phyloP scores from a whole-genome alignment of 495 filamentous ascomycete species.

The Rhypophila decipiens region DNA sequence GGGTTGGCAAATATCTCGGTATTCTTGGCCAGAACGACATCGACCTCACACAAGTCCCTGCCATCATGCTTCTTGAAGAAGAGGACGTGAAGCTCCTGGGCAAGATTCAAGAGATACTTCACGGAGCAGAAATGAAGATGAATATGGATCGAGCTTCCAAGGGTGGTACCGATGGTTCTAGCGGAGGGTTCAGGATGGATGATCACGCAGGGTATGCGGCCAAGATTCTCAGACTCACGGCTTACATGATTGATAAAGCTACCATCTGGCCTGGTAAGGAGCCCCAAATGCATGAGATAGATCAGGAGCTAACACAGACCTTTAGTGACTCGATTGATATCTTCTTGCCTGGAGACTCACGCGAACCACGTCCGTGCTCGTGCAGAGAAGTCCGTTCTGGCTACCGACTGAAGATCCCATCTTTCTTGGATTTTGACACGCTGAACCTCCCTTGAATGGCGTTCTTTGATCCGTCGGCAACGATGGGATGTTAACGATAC shows the following conservation, averaged over 20 bases:
- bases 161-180: slow-evolving; percentile 2
- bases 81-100: slow-evolving; percentile 83
- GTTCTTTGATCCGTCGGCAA: background rate
- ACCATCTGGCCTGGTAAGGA: slow-evolving; percentile 86
- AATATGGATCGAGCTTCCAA: slow-evolving; percentile 39
- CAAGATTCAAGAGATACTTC: slow-evolving; percentile 78
- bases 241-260: slow-evolving; percentile 82
- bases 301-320: slow-evolving; percentile 10
- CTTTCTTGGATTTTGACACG: background rate
- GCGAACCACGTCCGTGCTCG: slow-evolving; percentile 69
- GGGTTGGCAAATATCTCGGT: slow-evolving; percentile 81
- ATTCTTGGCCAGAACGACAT: slow-evolving; percentile 77
- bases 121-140: slow-evolving; percentile 76
- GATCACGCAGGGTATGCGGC: slow-evolving; percentile 70
- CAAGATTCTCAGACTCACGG: slow-evolving; percentile 81
- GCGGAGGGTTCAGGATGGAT: slow-evolving; percentile 47
- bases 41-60: slow-evolving; percentile 69
- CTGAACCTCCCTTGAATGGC: no score
- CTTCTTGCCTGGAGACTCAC: slow-evolving; percentile 77
- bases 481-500: no score
- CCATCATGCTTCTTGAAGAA: slow-evolving; percentile 83
- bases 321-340: slow-evolving; percentile 80
- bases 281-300: background rate
- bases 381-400: slow-evolving; percentile 54
- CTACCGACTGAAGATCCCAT: slow-evolving; percentile 7